phyloP scores from a whole-genome alignment of 2,329 filamentous ascomycete genomes.

The Colletotrichum phormii region DNA sequence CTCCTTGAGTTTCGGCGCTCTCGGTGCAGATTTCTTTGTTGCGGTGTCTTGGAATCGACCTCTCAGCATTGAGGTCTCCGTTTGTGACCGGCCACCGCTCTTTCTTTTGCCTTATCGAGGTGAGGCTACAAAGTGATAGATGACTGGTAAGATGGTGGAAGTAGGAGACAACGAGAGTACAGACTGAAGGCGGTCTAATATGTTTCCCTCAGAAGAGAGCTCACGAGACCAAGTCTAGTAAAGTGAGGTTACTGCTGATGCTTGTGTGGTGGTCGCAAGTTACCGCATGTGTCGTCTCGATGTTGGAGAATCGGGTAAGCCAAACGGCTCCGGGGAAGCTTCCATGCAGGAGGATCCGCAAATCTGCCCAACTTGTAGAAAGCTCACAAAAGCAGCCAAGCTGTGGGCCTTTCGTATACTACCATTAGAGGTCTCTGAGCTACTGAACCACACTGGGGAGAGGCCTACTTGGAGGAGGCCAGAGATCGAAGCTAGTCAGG shows the following conservation, averaged over 20 bases:
- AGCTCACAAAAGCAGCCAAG: neutral
- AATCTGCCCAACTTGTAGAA: conserved; percentile 10
- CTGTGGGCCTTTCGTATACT: conserved; percentile 19
- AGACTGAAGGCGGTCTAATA: conserved; percentile 22
- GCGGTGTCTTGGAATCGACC: conserved; percentile 61
- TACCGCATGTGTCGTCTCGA: conserved; percentile 36
- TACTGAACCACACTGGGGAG: conserved; percentile 12
- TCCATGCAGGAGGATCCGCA: conserved; percentile 31
- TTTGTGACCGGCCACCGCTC: conserved; percentile 63
- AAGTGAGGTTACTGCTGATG: neutral
- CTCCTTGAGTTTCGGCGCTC: conserved; percentile 45
- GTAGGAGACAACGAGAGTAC: conserved; percentile 25
- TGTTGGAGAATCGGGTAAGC: conserved; percentile 36
- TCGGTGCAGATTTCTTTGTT: conserved; percentile 62
- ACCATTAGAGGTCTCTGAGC: neutral
- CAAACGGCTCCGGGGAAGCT: conserved; percentile 41
- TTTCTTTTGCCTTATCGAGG: conserved; percentile 54
- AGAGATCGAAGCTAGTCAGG: conserved; percentile 50
- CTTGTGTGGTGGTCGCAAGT: conserved; percentile 18
- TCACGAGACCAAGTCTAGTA: conserved; percentile 10
- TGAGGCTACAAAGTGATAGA: conserved; percentile 54
- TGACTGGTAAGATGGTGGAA: conserved; percentile 44
- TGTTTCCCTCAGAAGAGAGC: conserved; percentile 1
- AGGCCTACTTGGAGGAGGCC: conserved; percentile 20
- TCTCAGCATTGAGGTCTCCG: conserved; percentile 54